phyloP scores from a whole-genome alignment of 2,329 filamentous ascomycete species.

The Thermothelomyces thermophilus region DNA sequence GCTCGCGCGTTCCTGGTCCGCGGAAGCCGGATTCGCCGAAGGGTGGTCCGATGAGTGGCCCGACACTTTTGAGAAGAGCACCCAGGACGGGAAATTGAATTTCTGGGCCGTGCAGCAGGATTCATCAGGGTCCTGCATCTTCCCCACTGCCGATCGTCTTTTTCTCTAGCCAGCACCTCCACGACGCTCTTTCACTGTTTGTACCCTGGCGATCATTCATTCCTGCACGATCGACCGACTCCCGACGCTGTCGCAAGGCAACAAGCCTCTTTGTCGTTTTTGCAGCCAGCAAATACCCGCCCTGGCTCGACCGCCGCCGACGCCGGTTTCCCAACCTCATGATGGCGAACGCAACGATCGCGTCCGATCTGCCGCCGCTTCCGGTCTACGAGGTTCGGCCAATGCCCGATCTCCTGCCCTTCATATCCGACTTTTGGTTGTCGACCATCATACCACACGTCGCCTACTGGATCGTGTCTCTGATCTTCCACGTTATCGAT shows the following conservation, averaged over 20 bases:
- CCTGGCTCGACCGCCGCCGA: neutral
- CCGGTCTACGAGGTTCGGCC: slow-evolving; percentile 71
- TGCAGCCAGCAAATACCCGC: neutral
- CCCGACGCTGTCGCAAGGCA: slow-evolving; percentile 10
- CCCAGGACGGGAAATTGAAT: slow-evolving; percentile 8
- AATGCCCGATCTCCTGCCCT: slow-evolving; percentile 65
- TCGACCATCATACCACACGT: slow-evolving; percentile 69
- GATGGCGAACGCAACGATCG: slow-evolving; percentile 48
- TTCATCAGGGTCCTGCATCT: neutral
- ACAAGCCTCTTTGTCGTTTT: neutral
- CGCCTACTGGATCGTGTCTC: slow-evolving; percentile 82
- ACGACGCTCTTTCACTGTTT: slow-evolving; percentile 7
- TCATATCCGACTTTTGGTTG: slow-evolving; percentile 75
- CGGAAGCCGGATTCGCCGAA: too few relatives aligned
- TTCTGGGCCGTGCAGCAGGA: slow-evolving; percentile 5
- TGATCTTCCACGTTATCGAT: slow-evolving; percentile 85
- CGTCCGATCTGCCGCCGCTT: slow-evolving; percentile 70
- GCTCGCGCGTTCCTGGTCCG: neutral
- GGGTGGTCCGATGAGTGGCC: slow-evolving; percentile 11
- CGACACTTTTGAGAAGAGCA: neutral
- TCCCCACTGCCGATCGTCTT: slow-evolving; percentile 10
- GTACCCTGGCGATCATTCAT: neutral
- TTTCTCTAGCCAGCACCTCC: slow-evolving; percentile 6
- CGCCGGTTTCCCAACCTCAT: slow-evolving; percentile 7
- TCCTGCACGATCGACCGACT: neutral